These are phyloP conservation scores for Hyphopichia burtonii DNA, from an alignment of 1,139 yeast genomes.

Conservation along the genomic window DNA sequence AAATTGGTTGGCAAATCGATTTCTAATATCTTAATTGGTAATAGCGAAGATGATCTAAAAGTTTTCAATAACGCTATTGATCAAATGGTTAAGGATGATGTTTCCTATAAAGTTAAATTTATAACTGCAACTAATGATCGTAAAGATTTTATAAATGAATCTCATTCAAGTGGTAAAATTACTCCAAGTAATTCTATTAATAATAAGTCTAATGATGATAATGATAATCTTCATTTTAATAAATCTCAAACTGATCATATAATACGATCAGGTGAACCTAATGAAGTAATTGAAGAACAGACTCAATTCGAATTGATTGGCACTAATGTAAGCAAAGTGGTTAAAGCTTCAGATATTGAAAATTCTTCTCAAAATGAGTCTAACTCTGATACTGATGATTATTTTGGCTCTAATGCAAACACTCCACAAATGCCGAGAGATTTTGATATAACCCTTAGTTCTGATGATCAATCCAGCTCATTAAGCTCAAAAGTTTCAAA, in stretches of 20 bases:
- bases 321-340: background rate
- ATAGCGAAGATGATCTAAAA: conserved; percentile 54
- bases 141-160: conserved; percentile 6
- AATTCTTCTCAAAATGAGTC: background rate
- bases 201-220: conserved; percentile 6
- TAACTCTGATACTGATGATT: background rate
- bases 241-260: background rate
- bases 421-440: background rate
- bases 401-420: background rate
- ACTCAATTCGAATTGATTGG: conserved; percentile 1
- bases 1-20: conserved; percentile 62
- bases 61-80: conserved; percentile 72
- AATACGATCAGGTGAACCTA: background rate
- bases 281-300: background rate
- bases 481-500: conserved; percentile 41
- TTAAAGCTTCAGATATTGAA: background rate
- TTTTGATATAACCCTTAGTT: background rate
- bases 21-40: conserved; percentile 65
- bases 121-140: conserved; percentile 52
- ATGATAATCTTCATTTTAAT: background rate
- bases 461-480: conserved; percentile 13
- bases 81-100: conserved; percentile 71
- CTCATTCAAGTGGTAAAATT: conserved; percentile 15
- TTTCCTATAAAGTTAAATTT: conserved; percentile 75
- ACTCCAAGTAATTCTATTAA: conserved; percentile 30